phyloP scores from a whole-genome alignment of 352 stramenopile species.

The Pythium biforme region DNA sequence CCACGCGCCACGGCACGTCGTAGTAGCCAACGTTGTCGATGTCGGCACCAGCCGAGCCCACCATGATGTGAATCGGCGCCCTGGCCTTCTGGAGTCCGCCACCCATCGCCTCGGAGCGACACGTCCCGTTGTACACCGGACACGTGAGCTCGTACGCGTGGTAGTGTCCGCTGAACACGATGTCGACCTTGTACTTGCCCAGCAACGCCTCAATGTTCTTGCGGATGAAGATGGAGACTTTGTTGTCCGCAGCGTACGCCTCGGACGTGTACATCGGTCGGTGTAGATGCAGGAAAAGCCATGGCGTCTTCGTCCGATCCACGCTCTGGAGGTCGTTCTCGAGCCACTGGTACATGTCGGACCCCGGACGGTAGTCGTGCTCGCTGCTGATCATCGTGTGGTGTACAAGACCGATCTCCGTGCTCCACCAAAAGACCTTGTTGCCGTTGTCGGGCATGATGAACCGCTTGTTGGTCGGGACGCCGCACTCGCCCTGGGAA shows the following conservation, averaged over 20 bases:
- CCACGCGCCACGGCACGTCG: constrained; percentile 23
- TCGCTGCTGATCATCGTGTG: constrained; percentile 30
- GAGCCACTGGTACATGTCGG: constrained; percentile 29
- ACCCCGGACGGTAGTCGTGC: constrained; percentile 27
- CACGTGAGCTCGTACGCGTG: constrained; percentile 33
- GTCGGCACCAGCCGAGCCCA: constrained; percentile 29
- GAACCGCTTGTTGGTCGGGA: constrained; percentile 56
- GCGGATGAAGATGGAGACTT: constrained; percentile 16
- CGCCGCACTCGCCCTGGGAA: constrained; percentile 64
- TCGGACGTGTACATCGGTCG: constrained; percentile 31
- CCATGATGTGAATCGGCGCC: constrained; percentile 31
- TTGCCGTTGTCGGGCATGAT: constrained; percentile 36
- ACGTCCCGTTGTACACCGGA: constrained; percentile 20
- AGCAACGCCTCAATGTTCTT: constrained; percentile 25
- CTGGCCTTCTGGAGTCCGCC: constrained; percentile 22
- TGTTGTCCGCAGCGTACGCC: constrained; percentile 13
- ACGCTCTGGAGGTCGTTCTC: constrained; percentile 25
- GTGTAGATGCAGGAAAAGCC: constrained; percentile 31
- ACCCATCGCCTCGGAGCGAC: not conserved
- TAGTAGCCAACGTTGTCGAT: constrained; percentile 26
- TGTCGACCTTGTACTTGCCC: constrained; percentile 28
- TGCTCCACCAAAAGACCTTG: constrained; percentile 32
- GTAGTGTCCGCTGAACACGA: constrained; percentile 31
- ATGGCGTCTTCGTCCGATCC: constrained; percentile 27
- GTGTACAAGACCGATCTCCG: constrained; percentile 25